Evolutionary conservation across 2,329 filamentous ascomycete species (phyloP), one percentile per base, ranked within the genome.

Genomic region (Epichloe typhina): DNA sequence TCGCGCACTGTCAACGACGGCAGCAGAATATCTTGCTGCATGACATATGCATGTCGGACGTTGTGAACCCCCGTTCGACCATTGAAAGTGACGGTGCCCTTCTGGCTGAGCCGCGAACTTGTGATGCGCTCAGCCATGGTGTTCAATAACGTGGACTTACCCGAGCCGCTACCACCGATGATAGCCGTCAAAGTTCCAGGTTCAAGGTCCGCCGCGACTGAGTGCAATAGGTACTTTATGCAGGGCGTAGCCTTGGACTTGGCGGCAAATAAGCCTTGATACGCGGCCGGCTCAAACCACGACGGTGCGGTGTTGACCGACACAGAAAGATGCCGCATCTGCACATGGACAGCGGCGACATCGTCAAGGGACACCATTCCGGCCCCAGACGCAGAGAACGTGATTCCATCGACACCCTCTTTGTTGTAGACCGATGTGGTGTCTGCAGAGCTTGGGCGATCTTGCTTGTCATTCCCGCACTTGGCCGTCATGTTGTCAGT

Each of bases 1-100:
- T 90, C 86, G 38, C 85, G 73, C 11, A 89, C 85, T 0, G 85
- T 90, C 52, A 90, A 67, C 0, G 83, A 84, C 0, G 85, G 82
- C 0, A 88, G 70, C 1, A 90, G 69, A 13, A 88, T 74, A 59
- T 90, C 86, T 57, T 88, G 83, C 61, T 89, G 83, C 74, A 84
- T 85, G 19, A 86, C 84, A 69, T 88, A 86, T 47, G 82, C 76
- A 63, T 82, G 76, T 48, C 82, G 69, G 45, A 83, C 69, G 51
- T 69, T 71, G 26, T 74, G 68, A 4, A 81, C 70, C 1, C 78
- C 73, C 23, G 70, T 57, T 38, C 67, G 64, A 1, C 75, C 76
- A 60, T 87, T 88, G 65, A 86, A 88, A 0, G 73, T 75, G 0
- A 73, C 74, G 3, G 64, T 62, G 0, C 85, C 84, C 3, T 72